Conservation (phyloP, 371 early-diverging fungal genomes). For the Basidiobolus meristosporus region DNA sequence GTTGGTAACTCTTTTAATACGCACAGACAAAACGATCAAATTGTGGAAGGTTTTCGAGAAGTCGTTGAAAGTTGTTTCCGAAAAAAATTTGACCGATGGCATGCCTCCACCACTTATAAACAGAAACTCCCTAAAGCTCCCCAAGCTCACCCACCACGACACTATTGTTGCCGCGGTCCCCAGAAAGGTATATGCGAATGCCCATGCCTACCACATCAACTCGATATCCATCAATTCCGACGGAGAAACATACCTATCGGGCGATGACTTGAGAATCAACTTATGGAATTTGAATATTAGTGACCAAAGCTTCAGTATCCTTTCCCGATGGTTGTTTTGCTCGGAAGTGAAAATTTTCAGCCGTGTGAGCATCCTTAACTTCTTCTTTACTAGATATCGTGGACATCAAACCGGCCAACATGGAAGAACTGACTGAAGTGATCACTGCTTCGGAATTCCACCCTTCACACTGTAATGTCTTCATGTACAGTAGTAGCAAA, state of each 20-base stretch:
- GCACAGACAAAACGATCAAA: constrained; percentile 92
- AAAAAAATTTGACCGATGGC: constrained; percentile 55
- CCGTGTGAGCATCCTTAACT: background rate
- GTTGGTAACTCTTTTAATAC: background rate
- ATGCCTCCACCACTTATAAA: constrained; percentile 5
- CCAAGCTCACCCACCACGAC: constrained; percentile 79
- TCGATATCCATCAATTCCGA: constrained; percentile 96
- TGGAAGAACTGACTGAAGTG: constrained; percentile 98
- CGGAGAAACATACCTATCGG: constrained; percentile 92
- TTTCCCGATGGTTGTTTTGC: background rate
- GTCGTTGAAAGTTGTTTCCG: constrained; percentile 77
- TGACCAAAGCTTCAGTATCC: constrained; percentile 80
- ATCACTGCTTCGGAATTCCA: constrained; percentile 99
- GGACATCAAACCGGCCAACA: constrained; percentile 97
- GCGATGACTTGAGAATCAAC: constrained; percentile 97
- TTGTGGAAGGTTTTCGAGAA: constrained; percentile 98
- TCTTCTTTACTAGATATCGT: constrained; percentile 62
- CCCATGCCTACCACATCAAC: constrained; percentile 98
- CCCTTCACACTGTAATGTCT: constrained; percentile 82
- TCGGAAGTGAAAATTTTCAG: too few relatives aligned
- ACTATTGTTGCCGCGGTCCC: constrained; percentile 92
- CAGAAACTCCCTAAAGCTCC: constrained; percentile 40
- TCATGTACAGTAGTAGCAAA: constrained; percentile 96
- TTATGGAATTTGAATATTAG: constrained; percentile 93
- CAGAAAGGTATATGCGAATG: constrained; percentile 88